These are phyloP conservation scores for Fusarium citri DNA, from an alignment of 2,329 filamentous ascomycete genomes.

Conservation along the genomic window DNA sequence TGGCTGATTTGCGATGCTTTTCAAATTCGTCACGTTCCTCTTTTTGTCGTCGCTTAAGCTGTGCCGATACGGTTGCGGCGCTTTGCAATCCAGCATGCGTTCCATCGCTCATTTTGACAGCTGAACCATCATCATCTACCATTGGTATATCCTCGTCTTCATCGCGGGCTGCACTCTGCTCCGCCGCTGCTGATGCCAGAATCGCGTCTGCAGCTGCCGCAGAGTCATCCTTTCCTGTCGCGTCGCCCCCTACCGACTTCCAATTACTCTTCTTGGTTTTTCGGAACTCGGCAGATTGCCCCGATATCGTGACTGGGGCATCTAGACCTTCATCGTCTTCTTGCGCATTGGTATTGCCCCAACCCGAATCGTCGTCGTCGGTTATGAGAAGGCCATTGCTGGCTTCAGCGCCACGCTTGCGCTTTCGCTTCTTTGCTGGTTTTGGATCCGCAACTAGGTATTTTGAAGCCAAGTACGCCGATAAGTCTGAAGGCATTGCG, in stretches of 20 bases:
- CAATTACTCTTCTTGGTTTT: constrained; percentile 83
- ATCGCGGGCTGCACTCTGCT: constrained; percentile 65
- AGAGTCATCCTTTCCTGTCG: constrained; percentile 54
- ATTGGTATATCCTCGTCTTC: constrained; percentile 64
- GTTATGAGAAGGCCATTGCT: constrained; percentile 72
- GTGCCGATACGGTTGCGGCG: constrained; percentile 79
- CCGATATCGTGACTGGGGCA: constrained; percentile 60
- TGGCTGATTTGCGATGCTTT: constrained; percentile 55
- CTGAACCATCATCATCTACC: constrained; percentile 59
- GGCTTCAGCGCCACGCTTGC: constrained; percentile 60
- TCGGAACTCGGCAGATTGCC: constrained; percentile 72
- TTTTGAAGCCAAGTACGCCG: constrained; percentile 89
- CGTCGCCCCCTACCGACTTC: constrained; percentile 72
- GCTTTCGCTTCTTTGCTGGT: constrained; percentile 71
- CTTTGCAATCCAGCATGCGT: constrained; percentile 89
- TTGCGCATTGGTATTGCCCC: constrained; percentile 55
- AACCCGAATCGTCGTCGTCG: constrained; percentile 71
- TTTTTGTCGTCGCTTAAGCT: constrained; percentile 73
- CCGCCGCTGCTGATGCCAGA: constrained; percentile 76
- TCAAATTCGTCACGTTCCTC: constrained; percentile 69
- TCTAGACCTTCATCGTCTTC: constrained; percentile 68
- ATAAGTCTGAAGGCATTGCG: constrained; percentile 70
- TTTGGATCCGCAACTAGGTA: constrained; percentile 77
- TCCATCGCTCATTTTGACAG: constrained; percentile 84
- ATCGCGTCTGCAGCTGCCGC: constrained; percentile 81